These are phyloP conservation scores for Pseudogymnoascus sp. DNA, from an alignment of 2,329 filamentous ascomycete genomes.

Conservation along the genomic window DNA sequence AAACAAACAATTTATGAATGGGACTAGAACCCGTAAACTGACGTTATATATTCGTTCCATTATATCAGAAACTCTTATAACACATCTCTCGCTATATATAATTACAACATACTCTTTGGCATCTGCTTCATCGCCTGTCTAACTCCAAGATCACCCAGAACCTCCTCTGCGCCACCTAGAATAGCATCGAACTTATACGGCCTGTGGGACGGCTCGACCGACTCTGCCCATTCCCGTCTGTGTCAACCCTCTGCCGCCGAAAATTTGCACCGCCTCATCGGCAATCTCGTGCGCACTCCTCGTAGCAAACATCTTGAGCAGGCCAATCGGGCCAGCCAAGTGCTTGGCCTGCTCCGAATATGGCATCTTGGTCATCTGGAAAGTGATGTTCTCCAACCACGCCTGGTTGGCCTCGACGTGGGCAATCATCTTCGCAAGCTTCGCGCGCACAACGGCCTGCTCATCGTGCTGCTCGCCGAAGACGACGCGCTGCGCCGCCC, in stretches of 20 bases:
- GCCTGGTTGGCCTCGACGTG: constrained; percentile 23
- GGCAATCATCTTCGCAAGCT: constrained; percentile 85
- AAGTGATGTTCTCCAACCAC: constrained; percentile 35
- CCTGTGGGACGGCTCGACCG: constrained; percentile 77
- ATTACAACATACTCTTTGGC: constrained; percentile 74
- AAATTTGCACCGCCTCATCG: constrained; percentile 79
- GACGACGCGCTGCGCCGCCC: constrained; percentile 79
- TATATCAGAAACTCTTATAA: background rate
- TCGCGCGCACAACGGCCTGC: constrained; percentile 76
- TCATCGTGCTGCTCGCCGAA: constrained; percentile 77
- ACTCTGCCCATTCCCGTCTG: constrained; percentile 76
- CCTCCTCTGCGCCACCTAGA: constrained; percentile 75
- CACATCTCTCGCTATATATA: background rate
- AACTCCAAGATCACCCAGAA: constrained; percentile 73
- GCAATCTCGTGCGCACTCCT: constrained; percentile 75
- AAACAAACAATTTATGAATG: too few species aligned
- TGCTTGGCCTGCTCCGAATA: constrained; percentile 70
- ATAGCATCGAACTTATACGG: constrained; percentile 79
- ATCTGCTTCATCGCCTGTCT: constrained; percentile 78
- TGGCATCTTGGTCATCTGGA: constrained; percentile 82
- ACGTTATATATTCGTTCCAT: background rate
- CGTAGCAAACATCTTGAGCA: constrained; percentile 74
- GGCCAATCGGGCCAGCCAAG: constrained; percentile 72
- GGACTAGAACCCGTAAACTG: too few species aligned
- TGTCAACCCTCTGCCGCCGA: constrained; percentile 74